Base-by-base conservation (phyloP, 2,329 filamentous ascomycete genomes). In the Monilinia vaccinii-corymbosi region DNA sequence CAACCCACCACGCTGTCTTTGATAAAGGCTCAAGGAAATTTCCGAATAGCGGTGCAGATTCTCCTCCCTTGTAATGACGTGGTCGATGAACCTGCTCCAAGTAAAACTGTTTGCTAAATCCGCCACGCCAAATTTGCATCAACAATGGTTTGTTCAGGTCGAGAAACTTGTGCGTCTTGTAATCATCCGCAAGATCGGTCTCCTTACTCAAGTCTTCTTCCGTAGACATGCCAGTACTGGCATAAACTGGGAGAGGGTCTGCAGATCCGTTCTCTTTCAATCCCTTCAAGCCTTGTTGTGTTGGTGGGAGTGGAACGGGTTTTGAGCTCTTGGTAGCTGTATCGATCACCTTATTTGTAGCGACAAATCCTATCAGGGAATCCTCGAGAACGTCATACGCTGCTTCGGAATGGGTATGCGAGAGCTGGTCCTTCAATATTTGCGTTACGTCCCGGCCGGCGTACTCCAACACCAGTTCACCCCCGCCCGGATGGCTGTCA, bases 11-110 rank as follows among this genome's bases (percentile, higher is more conserved):
- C 1, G 94, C 84, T 2, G 94, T 99, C 79, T 92, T 88, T 73
- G 87, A 92, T 61, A 99, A 77, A n/a, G 94, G 94, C 76, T 99
- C 94, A n/a, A 99, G 79, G 73, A 99, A 96, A 76, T 99, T 97
- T 62, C 94, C 94, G 75, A 99, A 99, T 28, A 99, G 76, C 23
- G 94, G 94, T 42, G 94, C 94, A 8, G 91, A 97, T 63, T 85
- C 85, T 61, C 94, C 94, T 65, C 93, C 93, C 72, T 86, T 95
- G 80, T 97, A 99, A 74, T 99, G 93, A 61, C 94, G 86, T 21
- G 94, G 94, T 48, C 94, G 87, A 73, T 99, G 94, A 56, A 99
- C 89, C 74, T 99, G 94, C 67, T 97, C 87, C 28, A 99, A 81
- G 71, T 99, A 99, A 72, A 99, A 99, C n/a, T 90, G 84, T 74